Base-by-base conservation (phyloP, 192 early-diverging fungal genomes). In the Coemansia sp. region DNA sequence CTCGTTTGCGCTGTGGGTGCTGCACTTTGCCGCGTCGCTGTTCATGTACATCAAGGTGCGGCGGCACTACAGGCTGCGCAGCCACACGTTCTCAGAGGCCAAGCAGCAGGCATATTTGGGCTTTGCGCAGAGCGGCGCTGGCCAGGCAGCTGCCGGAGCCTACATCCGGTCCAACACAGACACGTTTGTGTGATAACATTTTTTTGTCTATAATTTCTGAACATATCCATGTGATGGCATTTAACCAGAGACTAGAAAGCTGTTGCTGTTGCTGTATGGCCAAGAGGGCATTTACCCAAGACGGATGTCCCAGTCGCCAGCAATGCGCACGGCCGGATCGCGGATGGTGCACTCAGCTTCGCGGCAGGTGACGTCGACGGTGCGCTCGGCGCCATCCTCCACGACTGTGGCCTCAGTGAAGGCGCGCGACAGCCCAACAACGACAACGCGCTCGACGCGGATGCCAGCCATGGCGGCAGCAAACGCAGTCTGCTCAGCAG, bases 11-110 rank as follows among this genome's bases (percentile, higher is more conserved):
- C 72, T 81, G 5, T 92, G 88, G 81, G 73, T 87, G 31, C 72
- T 82, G 40, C 80, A 84, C 50, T 89, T 84, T 25, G 55, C 91
- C 16, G 77, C 82, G 10, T 83, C 82, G 14, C 65, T 88, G 32
- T 81, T 86, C 28, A 65, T 82, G 62, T 84, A 82, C 59, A 77
- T 80, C 38, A 74, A 77, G 46, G 83, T 86, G 12, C 83, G 86
- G 66, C 71, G 71, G 48, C 88, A 90, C 58, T 90, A 90, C 69
- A 80, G 84, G 42, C 75, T 71, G 43, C 81, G 83, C 25, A 87
- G 88, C 28, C 88, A 90, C 56, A 88, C 88, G 7, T 88, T 88
- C 51, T 70, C 82, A 21, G 85, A 90, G 54, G 87, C 88, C 51
- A 90, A 88, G 77, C 77, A 80, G 45, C 79, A 86, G 56, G 83